Conservation (phyloP, 371 early-diverging fungal genomes). For the Mortierella sp. region DNA sequence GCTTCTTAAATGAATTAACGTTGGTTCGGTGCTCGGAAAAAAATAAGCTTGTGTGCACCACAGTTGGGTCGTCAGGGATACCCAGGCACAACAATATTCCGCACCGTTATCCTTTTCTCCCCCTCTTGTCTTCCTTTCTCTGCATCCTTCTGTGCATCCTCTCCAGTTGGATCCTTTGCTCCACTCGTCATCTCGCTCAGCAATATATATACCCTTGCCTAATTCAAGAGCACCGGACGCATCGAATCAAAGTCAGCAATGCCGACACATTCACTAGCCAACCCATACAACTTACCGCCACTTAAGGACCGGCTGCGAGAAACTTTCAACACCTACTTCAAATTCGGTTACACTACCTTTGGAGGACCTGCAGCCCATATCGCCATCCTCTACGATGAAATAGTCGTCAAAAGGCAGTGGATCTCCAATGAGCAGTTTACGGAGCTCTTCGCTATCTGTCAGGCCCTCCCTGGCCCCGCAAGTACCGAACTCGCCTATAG, state of each 20-base stretch:
- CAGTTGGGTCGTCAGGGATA: too few relatives aligned
- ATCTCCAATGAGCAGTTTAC: constrained; percentile 59
- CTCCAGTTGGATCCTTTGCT: too few relatives aligned
- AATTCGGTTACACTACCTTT: constrained; percentile 63
- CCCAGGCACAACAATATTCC: too few relatives aligned
- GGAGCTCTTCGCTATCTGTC: constrained; percentile 70
- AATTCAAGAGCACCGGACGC: neutral
- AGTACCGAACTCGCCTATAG: constrained; percentile 67
- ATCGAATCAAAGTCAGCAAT: constrained; percentile 1
- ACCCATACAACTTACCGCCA: constrained; percentile 20
- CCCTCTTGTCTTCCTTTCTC: too few relatives aligned
- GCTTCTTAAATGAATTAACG: too few relatives aligned
- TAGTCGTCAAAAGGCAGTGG: constrained; percentile 62
- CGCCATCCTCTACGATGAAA: constrained; percentile 62
- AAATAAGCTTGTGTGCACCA: too few relatives aligned
- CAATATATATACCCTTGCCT: neutral
- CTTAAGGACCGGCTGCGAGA: constrained; percentile 32
- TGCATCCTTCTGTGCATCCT: too few relatives aligned
- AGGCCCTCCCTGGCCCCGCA: constrained; percentile 73
- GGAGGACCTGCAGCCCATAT: constrained; percentile 73
- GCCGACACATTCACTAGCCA: constrained; percentile 1
- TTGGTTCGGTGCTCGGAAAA: too few relatives aligned
- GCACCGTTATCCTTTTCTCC: too few relatives aligned
- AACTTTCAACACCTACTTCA: constrained; percentile 31
- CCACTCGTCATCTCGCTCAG: too few relatives aligned